These are phyloP conservation scores for Viridothelium virens DNA, from an alignment of 495 filamentous ascomycete genomes.

Conservation along the genomic window DNA sequence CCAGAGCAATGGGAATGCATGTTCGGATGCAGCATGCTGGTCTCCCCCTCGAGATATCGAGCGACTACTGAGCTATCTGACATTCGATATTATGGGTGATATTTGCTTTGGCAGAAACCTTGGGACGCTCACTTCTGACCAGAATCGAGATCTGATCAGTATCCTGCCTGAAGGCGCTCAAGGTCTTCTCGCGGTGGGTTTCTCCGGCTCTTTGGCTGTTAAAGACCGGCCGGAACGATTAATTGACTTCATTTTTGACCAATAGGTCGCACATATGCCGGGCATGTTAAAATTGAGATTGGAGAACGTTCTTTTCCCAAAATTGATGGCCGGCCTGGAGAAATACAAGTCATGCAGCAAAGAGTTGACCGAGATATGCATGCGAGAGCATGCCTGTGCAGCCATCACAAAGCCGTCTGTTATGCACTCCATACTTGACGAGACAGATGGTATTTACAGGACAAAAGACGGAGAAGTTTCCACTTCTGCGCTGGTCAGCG, in stretches of 20 bases:
- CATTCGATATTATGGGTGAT: constrained; percentile 68
- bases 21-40: constrained; percentile 37
- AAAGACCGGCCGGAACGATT: background rate
- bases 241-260: background rate
- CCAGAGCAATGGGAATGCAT: constrained; percentile 3
- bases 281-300: background rate
- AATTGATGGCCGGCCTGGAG: background rate
- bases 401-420: background rate
- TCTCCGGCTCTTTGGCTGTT: background rate
- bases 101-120: constrained; percentile 64
- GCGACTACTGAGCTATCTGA: constrained; percentile 57
- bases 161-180: background rate
- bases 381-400: background rate
- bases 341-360: background rate
- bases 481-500: background rate
- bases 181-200: background rate
- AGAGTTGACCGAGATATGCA: background rate
- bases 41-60: constrained; percentile 52
- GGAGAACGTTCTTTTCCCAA: background rate
- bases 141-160: background rate
- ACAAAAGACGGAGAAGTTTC: background rate
- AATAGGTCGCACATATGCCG: background rate
- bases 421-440: background rate
- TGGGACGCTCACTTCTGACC: constrained; percentile 47
- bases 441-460: background rate